Evolutionary conservation across 495 filamentous ascomycete genomes (phyloP), one percentile per base, ranked within the genome.

Genomic region (Parmelia sp.): DNA sequence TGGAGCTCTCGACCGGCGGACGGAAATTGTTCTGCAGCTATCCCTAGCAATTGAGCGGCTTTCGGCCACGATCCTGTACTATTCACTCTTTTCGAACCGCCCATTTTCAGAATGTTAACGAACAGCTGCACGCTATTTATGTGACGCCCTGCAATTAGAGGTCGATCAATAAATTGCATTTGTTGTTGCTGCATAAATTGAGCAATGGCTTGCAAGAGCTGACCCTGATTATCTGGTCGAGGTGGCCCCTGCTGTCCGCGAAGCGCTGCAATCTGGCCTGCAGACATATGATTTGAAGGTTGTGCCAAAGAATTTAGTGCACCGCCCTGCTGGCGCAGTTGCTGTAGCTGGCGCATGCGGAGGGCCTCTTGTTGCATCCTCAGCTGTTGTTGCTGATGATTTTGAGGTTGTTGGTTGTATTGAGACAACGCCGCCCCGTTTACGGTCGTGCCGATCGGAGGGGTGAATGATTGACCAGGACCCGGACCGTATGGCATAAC

Each of bases 91-190:
- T 85, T 87, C 44, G 88, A 96, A 3, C 94, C 94, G 23, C 88
- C 88, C 71, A 88, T 81, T 66, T 86, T 88, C 72, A 86, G 82
- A 10, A 96, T 89, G 2, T 80, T 77, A 47, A 83, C 82, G 76
- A 90, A 97, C 11, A 98, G 81, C 56, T 86, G 84, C 58, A 88
- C 80, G 44, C 95, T 74, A 67, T 86, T 84, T 45, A 97, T 78
- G 0, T 79, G 80, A 33, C 90, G 86, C 53, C 88, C 87, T 36
- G 83, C 83, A 55, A 96, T 83, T 15, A 80, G 73, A 0, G 92
- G 91, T 64, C 85, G 86, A 5, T 75, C 74, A 40, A 93, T 88
- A 37, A 97, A 79, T 0, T 85, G 86, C 25, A 87, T 78, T 42
- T 84, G 84, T 64, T 86, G 83, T 65, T 80, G 78, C 62, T 80